phyloP scores from a whole-genome alignment of 257 asterid genomes.

The Solanum chaucha region DNA sequence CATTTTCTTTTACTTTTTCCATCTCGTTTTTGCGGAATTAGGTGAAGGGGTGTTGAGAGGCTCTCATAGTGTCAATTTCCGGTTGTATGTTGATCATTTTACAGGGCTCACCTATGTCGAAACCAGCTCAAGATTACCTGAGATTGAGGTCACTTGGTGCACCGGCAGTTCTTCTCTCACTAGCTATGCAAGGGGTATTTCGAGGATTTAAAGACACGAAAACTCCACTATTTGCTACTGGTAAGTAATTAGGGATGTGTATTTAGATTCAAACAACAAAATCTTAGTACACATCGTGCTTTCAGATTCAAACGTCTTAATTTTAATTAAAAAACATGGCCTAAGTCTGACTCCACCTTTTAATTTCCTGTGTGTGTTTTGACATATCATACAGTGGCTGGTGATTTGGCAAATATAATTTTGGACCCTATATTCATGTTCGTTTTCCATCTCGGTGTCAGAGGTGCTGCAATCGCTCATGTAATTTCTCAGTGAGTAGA shows the following conservation, averaged over 20 bases:
- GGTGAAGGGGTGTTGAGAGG: not conserved
- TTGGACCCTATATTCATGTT: conserved; percentile 63
- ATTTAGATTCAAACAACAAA: too few relatives aligned
- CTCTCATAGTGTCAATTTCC: not conserved
- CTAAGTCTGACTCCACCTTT: not conserved
- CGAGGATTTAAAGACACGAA: conserved; percentile 73
- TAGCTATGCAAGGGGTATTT: conserved; percentile 81
- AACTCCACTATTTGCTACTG: conserved; percentile 69
- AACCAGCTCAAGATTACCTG: conserved; percentile 55
- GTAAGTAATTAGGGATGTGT: conserved; percentile 7
- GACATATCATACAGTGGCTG: conserved; percentile 33
- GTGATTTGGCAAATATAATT: conserved; percentile 50
- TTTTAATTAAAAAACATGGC: not conserved
- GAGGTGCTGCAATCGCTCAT: conserved; percentile 73
- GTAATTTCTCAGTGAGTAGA: conserved; percentile 67
- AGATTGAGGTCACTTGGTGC: conserved; percentile 65
- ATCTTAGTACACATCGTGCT: not conserved
- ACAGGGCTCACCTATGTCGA: conserved; percentile 48
- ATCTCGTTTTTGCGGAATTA: not conserved
- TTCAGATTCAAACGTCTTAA: not conserved
- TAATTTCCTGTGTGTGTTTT: not conserved
- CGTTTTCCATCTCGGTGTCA: conserved; percentile 41
- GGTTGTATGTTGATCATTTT: not conserved
- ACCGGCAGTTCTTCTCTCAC: conserved; percentile 66
- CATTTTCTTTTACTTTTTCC: not conserved